phyloP scores from a whole-genome alignment of 495 filamentous ascomycete genomes.

The Hypoxylon fragiforme region DNA sequence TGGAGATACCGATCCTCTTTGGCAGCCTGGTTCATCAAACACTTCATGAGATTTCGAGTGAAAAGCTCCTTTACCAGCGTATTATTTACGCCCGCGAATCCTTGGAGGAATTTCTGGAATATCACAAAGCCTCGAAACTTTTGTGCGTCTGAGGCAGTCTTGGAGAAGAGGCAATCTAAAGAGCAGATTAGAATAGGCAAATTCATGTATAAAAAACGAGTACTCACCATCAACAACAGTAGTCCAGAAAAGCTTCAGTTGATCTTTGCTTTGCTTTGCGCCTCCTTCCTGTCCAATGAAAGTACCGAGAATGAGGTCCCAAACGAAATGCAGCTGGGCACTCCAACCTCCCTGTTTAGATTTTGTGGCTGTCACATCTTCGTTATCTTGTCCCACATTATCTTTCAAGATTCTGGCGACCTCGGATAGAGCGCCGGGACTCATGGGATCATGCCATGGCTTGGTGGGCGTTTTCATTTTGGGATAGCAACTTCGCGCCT shows the following conservation, averaged over 20 bases:
- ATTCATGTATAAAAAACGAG: not conserved
- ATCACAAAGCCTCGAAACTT: constrained; percentile 91
- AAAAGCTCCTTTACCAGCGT: constrained; percentile 56
- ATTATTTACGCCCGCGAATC: constrained; percentile 40
- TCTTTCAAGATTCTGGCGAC: constrained; percentile 81
- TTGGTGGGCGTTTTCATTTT: constrained; percentile 64
- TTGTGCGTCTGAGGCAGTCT: constrained; percentile 77
- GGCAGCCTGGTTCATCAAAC: constrained; percentile 81
- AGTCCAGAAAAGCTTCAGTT: constrained; percentile 84
- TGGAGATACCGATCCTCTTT: constrained; percentile 86
- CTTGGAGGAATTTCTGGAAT: constrained; percentile 69
- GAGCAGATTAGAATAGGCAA: constrained; percentile 3
- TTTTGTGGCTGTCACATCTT: constrained; percentile 43
- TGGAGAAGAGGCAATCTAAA: constrained; percentile 77
- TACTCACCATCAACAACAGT: constrained; percentile 80
- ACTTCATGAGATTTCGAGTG: constrained; percentile 79
- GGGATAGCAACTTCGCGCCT: constrained; percentile 64
- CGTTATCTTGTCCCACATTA: constrained; percentile 58
- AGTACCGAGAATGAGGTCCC: constrained; percentile 70
- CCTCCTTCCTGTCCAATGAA: constrained; percentile 40
- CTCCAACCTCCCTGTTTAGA: constrained; percentile 66
- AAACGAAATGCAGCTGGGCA: constrained; percentile 83
- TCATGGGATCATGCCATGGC: constrained; percentile 79
- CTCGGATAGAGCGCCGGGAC: constrained; percentile 59
- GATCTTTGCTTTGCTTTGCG: constrained; percentile 40